phyloP scores from a whole-genome alignment of 2,329 filamentous ascomycete genomes.

The Talaromyces marneffei region DNA sequence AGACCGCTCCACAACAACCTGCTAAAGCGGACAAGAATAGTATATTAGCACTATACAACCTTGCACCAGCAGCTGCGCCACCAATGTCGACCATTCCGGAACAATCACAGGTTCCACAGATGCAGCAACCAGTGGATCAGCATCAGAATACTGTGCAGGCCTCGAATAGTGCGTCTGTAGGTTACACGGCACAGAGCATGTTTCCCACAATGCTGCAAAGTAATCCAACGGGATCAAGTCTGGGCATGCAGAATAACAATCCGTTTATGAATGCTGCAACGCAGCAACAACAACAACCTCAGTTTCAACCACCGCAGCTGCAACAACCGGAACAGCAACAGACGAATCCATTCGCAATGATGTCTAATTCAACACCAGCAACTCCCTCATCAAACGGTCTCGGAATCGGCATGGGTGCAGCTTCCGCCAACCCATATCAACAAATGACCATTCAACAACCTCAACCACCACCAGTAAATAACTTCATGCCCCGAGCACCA shows the following conservation, averaged over 20 bases:
- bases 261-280: background rate
- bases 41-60: conserved; percentile 44
- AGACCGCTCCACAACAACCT: conserved; percentile 36
- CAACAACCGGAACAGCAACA: conserved; percentile 4
- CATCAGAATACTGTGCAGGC: conserved; percentile 15
- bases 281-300: conserved; percentile 3
- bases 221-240: conserved; percentile 27
- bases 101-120: conserved; percentile 24
- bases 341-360: conserved; percentile 10
- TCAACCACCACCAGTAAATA: conserved; percentile 15
- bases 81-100: conserved; percentile 28
- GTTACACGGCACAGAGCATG: conserved; percentile 21
- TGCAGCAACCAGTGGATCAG: conserved; percentile 18
- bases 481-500: conserved; percentile 18
- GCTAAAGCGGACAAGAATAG: conserved; percentile 42
- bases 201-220: conserved; percentile 21
- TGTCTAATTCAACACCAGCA: conserved; percentile 23
- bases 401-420: conserved; percentile 17
- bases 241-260: background rate
- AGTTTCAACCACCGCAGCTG: background rate
- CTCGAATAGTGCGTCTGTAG: conserved; percentile 20
- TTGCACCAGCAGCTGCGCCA: conserved; percentile 30
- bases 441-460: conserved; percentile 6
- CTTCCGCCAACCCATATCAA: conserved; percentile 8
- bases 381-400: conserved; percentile 13